These are phyloP conservation scores for Zizania latifolia DNA, from an alignment of 176 grass and related monocot species.

Conservation along the genomic window DNA sequence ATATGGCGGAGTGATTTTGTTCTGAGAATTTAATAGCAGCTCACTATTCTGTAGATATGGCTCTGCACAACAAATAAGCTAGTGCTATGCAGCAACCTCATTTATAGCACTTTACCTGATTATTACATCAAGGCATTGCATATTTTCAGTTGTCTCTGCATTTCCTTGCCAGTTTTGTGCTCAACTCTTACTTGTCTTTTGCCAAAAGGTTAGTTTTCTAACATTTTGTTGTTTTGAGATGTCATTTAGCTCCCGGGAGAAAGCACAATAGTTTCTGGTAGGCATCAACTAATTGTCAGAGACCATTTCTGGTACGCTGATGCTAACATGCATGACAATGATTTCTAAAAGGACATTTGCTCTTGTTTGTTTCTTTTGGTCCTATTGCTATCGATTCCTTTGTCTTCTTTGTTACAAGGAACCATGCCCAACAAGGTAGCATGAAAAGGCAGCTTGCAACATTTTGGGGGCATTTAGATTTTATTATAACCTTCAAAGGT, in stretches of 20 bases:
- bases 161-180: not conserved
- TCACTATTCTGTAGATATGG: not conserved
- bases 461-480: constrained; percentile 53
- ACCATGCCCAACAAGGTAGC: constrained; percentile 51
- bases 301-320: not conserved
- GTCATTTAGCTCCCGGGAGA: not conserved
- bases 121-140: not conserved
- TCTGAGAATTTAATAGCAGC: not conserved
- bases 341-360: constrained; percentile 27
- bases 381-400: constrained; percentile 44
- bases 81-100: not conserved
- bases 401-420: constrained; percentile 73
- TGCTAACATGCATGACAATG: not conserved
- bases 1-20: not conserved
- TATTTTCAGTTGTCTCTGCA: not conserved
- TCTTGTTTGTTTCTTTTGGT: constrained; percentile 25
- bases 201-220: not conserved
- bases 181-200: not conserved
- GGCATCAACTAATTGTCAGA: not conserved
- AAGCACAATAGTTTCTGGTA: not conserved
- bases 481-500: constrained; percentile 63
- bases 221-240: too few species aligned
- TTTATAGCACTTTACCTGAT: not conserved
- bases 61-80: not conserved
- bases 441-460: constrained; percentile 53